These are phyloP conservation scores for Cercospora sp. DNA, from an alignment of 2,329 filamentous ascomycete species.

Conservation along the genomic window DNA sequence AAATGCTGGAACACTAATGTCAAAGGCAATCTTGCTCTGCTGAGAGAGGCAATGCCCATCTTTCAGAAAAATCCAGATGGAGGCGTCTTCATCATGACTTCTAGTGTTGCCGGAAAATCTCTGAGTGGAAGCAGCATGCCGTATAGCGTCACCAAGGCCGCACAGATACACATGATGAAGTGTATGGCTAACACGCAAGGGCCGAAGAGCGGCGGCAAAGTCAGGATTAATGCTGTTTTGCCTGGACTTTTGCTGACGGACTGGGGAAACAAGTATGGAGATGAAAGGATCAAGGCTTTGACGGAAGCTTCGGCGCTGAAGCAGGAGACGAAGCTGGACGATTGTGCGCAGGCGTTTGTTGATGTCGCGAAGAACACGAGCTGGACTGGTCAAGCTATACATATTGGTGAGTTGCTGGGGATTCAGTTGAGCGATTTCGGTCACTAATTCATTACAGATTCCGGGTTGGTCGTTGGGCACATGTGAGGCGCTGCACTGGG, in stretches of 20 bases:
- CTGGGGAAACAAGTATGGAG: constrained; percentile 54
- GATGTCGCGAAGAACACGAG: constrained; percentile 56
- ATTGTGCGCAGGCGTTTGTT: constrained; percentile 58
- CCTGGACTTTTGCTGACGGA: constrained; percentile 67
- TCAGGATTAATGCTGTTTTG: constrained; percentile 64
- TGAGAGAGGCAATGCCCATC: constrained; percentile 51
- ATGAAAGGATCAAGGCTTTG: constrained; percentile 57
- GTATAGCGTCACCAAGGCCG: constrained; percentile 76
- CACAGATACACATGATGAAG: constrained; percentile 66
- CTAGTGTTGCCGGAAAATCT: constrained; percentile 58
- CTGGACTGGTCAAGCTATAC: constrained; percentile 50
- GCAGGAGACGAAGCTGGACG: constrained; percentile 54
- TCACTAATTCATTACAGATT: constrained; percentile 11
- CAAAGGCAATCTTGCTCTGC: constrained; percentile 39
- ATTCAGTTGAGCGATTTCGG: too few relatives aligned
- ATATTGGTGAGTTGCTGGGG: constrained; percentile 40
- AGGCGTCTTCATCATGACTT: constrained; percentile 63
- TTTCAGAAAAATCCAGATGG: constrained; percentile 64
- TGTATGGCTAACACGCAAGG: constrained; percentile 63
- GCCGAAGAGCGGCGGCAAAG: constrained; percentile 45
- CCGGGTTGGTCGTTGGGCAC: constrained; percentile 21
- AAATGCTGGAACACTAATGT: constrained; percentile 66
- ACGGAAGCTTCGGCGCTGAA: constrained; percentile 62
- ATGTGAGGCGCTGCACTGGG: constrained; percentile 20
- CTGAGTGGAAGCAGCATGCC: constrained; percentile 62